Evolutionary conservation across 2,329 filamentous ascomycete species (phyloP).

Genomic region (Tolypocladium amazonense): DNA sequence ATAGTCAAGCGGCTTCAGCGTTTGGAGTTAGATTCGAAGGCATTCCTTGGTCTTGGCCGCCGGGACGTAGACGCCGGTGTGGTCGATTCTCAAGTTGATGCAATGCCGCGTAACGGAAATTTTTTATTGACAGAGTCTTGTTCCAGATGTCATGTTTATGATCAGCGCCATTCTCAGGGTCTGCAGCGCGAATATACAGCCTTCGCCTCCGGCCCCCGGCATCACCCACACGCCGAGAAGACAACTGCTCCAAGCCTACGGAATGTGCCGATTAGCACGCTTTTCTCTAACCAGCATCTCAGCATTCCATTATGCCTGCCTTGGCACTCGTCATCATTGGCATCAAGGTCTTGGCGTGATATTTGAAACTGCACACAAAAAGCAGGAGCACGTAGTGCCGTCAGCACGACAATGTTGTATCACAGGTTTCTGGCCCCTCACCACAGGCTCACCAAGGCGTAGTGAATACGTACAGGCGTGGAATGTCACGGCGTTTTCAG

Average conservation of each 20-base stretch:
- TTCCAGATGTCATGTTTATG: too few species aligned
- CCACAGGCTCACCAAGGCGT: background rate
- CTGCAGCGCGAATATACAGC: background rate
- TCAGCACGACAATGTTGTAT: background rate
- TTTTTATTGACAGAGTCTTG: background rate
- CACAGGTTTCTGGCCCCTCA: background rate
- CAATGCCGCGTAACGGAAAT: background rate
- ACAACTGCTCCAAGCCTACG: background rate
- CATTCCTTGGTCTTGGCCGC: conserved; percentile 14
- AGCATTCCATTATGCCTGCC: background rate
- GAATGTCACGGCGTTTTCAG: too few species aligned
- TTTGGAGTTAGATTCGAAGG: conserved; percentile 22
- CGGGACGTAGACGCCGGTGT: conserved; percentile 17
- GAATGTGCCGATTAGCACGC: background rate
- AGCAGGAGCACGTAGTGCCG: background rate
- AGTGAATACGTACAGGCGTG: background rate
- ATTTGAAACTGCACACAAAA: background rate
- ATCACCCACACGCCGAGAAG: background rate
- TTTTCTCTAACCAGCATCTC: too few species aligned
- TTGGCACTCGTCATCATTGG: background rate
- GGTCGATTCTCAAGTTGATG: conserved; percentile 25
- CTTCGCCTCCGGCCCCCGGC: background rate
- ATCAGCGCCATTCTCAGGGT: background rate
- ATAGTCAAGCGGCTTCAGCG: conserved; percentile 26
- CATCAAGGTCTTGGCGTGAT: background rate